These are phyloP conservation scores for Pythium oligandrum DNA, from an alignment of 352 stramenopile species.

Conservation along the genomic window DNA sequence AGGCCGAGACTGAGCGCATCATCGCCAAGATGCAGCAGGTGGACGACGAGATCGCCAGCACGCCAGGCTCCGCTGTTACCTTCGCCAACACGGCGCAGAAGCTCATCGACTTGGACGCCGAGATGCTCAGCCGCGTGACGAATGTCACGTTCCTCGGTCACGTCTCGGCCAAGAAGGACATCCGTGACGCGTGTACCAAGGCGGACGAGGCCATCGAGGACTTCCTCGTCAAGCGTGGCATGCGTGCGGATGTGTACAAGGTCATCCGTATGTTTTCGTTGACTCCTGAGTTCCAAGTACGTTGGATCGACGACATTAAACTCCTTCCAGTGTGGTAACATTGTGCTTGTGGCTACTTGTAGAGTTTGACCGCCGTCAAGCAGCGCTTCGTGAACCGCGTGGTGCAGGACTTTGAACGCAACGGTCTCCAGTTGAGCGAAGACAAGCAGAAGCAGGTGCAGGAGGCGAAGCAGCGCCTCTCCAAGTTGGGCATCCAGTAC, in stretches of 20 bases:
- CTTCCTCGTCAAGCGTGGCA: slow-evolving; percentile 70
- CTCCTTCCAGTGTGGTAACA: neutral
- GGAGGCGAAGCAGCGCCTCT: slow-evolving; percentile 81
- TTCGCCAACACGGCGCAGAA: slow-evolving; percentile 75
- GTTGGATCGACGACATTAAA: neutral
- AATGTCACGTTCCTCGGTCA: slow-evolving; percentile 86
- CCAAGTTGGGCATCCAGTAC: slow-evolving; percentile 78
- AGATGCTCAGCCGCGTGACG: slow-evolving; percentile 77
- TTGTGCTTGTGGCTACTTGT: neutral
- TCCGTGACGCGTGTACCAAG: slow-evolving; percentile 77
- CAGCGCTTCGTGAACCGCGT: slow-evolving; percentile 76
- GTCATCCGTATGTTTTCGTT: slow-evolving; percentile 49
- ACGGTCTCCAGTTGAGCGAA: slow-evolving; percentile 68
- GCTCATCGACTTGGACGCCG: slow-evolving; percentile 77
- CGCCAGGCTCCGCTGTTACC: slow-evolving; percentile 31
- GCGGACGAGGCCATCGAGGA: slow-evolving; percentile 78
- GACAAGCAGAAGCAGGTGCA: slow-evolving; percentile 72
- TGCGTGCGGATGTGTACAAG: slow-evolving; percentile 85
- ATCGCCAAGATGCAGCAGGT: slow-evolving; percentile 61
- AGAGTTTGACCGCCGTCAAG: slow-evolving; percentile 51
- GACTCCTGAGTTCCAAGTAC: slow-evolving; percentile 39
- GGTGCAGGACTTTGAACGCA: slow-evolving; percentile 83
- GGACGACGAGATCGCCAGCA: slow-evolving; percentile 61
- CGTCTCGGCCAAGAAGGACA: slow-evolving; percentile 54
- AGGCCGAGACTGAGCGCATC: slow-evolving; percentile 59